Conservation (phyloP, 371 early-diverging fungal species). For the Mucor circinelloides region DNA sequence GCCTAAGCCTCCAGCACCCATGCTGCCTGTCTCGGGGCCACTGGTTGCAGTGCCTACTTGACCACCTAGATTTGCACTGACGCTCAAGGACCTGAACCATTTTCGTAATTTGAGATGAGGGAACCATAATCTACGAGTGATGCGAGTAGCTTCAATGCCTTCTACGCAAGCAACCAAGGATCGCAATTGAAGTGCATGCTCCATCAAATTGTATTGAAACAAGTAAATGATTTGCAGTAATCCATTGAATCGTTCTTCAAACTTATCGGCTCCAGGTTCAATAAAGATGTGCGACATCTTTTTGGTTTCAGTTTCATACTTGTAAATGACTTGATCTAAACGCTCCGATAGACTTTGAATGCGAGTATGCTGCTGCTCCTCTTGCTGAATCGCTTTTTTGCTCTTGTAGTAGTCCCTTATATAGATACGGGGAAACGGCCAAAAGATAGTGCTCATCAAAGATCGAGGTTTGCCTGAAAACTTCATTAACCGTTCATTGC, state of each 20-base stretch:
- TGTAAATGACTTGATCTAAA: constrained; percentile 6
- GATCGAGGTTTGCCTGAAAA: constrained; percentile 17
- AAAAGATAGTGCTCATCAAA: constrained; percentile 27
- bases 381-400: neutral
- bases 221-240: constrained; percentile 12
- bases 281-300: neutral
- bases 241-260: constrained; percentile 5
- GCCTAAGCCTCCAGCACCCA: neutral
- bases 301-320: neutral
- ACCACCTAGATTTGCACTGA: constrained; percentile 28
- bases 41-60: neutral
- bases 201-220: constrained; percentile 29
- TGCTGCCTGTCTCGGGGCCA: neutral
- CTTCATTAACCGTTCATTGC: constrained; percentile 13
- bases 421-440: constrained; percentile 47
- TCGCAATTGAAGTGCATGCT: constrained; percentile 18
- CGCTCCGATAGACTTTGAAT: constrained; percentile 3
- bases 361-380: neutral
- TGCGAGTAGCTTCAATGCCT: constrained; percentile 20
- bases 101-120: constrained; percentile 29
- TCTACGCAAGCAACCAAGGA: constrained; percentile 22
- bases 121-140: constrained; percentile 20
- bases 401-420: constrained; percentile 10
- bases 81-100: constrained; percentile 21
- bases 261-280: neutral